Evolutionary conservation across 306 rosid species (phyloP).

Genomic region (Mucuna pruriens): DNA sequence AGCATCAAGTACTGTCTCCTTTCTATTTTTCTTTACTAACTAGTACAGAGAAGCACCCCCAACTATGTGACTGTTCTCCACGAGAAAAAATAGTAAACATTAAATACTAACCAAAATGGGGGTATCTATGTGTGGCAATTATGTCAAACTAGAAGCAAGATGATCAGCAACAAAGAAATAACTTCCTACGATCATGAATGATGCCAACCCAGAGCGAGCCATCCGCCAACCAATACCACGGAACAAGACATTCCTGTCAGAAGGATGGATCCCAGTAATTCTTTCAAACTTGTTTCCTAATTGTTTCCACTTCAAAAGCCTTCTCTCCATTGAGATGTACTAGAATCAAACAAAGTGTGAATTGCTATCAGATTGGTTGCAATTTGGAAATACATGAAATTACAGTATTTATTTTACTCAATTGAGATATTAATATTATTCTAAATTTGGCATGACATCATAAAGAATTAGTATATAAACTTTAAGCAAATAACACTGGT

Average conservation of each 20-base stretch:
- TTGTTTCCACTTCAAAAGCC: constrained; percentile 69
- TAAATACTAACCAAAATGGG: constrained; percentile 8
- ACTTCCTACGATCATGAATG: constrained; percentile 70
- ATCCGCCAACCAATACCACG: constrained; percentile 74
- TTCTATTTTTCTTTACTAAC: constrained; percentile 16
- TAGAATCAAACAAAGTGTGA: constrained; percentile 43
- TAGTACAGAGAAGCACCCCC: constrained; percentile 16
- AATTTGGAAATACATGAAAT: constrained; percentile 9
- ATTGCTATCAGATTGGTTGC: constrained; percentile 11
- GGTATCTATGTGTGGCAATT: constrained; percentile 20
- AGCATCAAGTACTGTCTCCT: constrained; percentile 6
- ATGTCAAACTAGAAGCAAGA: constrained; percentile 55
- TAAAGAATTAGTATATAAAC: constrained; percentile 24
- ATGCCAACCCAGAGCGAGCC: constrained; percentile 78
- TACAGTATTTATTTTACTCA: neutral
- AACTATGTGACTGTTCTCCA: neutral
- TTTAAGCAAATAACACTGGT: neutral
- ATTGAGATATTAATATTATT: constrained; percentile 28
- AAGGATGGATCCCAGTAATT: constrained; percentile 77
- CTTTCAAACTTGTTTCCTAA: constrained; percentile 79
- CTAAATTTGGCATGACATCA: neutral
- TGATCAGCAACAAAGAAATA: constrained; percentile 69
- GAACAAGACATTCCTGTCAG: constrained; percentile 71
- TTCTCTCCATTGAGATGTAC: constrained; percentile 80
- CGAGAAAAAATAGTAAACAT: neutral